These are phyloP conservation scores for Botrytis aclada DNA, from an alignment of 2,329 filamentous ascomycete species.

Conservation along the genomic window DNA sequence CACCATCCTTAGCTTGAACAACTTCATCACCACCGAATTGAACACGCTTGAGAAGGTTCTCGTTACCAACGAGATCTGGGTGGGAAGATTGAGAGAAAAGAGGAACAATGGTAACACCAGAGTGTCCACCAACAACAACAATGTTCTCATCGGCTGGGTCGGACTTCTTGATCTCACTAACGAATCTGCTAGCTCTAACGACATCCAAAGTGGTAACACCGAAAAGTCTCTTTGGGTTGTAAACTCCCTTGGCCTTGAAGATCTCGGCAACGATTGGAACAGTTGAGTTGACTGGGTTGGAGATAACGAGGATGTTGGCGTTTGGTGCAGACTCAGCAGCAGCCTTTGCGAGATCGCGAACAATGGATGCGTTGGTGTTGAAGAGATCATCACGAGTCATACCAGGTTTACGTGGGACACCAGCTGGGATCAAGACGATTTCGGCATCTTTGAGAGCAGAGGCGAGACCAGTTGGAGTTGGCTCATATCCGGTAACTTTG, in stretches of 20 bases:
- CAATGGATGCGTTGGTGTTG: constrained; percentile 99
- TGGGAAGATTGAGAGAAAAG: constrained; percentile 93
- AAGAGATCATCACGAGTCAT: constrained; percentile 99
- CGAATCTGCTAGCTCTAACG: constrained; percentile 96
- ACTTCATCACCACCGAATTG: constrained; percentile 99
- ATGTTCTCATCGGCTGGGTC: constrained; percentile 93
- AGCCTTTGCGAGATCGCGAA: constrained; percentile 87
- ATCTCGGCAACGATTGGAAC: constrained; percentile 97
- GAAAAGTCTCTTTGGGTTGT: constrained; percentile 93
- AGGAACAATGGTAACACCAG: constrained; percentile 95
- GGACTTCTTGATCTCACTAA: constrained; percentile 84
- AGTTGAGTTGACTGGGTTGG: constrained; percentile 98
- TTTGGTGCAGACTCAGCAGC: constrained; percentile 87
- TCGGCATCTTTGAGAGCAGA: constrained; percentile 87
- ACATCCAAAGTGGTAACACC: constrained; percentile 98
- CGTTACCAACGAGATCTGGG: constrained; percentile 74
- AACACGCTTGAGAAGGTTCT: constrained; percentile 77
- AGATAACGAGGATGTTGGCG: constrained; percentile 94
- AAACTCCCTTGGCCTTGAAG: constrained; percentile 87
- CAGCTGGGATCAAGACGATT: constrained; percentile 94
- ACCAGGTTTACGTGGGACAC: constrained; percentile 98
- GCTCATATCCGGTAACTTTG: constrained; percentile 83
- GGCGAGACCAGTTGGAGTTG: constrained; percentile 81
- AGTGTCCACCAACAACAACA: constrained; percentile 95
- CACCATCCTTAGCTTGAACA: constrained; percentile 97